These are phyloP conservation scores for Durotheca rogersii DNA, from an alignment of 495 filamentous ascomycete species.

Conservation along the genomic window DNA sequence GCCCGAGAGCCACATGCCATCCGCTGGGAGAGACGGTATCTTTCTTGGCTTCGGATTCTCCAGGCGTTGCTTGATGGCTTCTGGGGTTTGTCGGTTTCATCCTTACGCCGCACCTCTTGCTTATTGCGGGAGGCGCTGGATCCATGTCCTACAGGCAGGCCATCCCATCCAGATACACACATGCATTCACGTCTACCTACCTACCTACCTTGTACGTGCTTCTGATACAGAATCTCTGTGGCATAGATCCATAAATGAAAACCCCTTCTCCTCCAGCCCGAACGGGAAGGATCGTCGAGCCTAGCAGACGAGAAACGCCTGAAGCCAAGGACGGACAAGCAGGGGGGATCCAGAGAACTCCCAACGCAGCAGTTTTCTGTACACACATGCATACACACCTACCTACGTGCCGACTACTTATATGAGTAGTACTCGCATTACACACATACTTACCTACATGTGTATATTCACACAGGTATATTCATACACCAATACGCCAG, in stretches of 20 bases:
- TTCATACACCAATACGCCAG: too few species aligned
- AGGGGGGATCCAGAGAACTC: too few species aligned
- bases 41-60: slow-evolving; percentile 18
- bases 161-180: too few species aligned
- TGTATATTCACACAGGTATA: too few species aligned
- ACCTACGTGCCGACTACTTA: too few species aligned
- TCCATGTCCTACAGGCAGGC: slow-evolving; percentile 28
- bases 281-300: background rate
- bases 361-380: too few species aligned
- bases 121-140: slow-evolving; percentile 13
- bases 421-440: too few species aligned
- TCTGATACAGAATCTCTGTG: background rate
- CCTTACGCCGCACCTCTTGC: slow-evolving; percentile 21
- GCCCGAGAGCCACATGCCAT: slow-evolving; percentile 6
- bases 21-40: slow-evolving; percentile 8
- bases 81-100: slow-evolving; percentile 28
- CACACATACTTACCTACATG: too few species aligned
- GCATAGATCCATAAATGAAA: background rate
- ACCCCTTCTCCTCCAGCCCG: background rate
- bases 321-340: background rate
- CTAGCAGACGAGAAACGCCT: background rate
- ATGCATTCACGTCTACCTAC: too few species aligned
- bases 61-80: slow-evolving; percentile 16
- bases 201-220: background rate
- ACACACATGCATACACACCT: too few species aligned